Evolutionary conservation across 495 filamentous ascomycete species (phyloP).

Genomic region (Xylaria nigripes): DNA sequence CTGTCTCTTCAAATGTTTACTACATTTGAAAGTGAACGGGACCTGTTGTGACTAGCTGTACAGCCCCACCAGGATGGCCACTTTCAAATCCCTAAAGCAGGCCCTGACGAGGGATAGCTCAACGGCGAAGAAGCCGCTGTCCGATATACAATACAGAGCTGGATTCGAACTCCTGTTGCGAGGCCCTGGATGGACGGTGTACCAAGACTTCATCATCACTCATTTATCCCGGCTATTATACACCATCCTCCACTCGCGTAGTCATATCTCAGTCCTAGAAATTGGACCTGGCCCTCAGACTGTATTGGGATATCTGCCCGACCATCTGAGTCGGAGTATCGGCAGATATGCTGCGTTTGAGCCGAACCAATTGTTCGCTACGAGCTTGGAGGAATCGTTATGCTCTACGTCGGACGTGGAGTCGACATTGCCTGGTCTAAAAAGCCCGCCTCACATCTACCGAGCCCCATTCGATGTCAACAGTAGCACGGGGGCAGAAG

Average conservation of each 20-base stretch:
- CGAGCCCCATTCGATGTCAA: slow-evolving; percentile 37
- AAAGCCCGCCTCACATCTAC: slow-evolving; percentile 36
- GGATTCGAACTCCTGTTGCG: slow-evolving; percentile 44
- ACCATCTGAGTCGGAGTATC: slow-evolving; percentile 38
- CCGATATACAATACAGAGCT: slow-evolving; percentile 45
- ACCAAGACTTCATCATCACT: slow-evolving; percentile 52
- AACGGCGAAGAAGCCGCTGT: slow-evolving; percentile 35
- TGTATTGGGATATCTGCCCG: slow-evolving; percentile 46
- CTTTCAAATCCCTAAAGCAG: slow-evolving; percentile 41
- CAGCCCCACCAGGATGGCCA: slow-evolving; percentile 44
- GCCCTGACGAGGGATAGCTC: slow-evolving; percentile 36
- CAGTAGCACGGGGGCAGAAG: slow-evolving; percentile 14
- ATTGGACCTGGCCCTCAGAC: slow-evolving; percentile 54
- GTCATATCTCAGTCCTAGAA: slow-evolving; percentile 48
- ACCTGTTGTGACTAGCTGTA: not conserved
- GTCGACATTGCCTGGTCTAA: slow-evolving; percentile 42
- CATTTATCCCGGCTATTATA: slow-evolving; percentile 43
- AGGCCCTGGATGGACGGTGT: slow-evolving; percentile 38
- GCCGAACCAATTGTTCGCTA: slow-evolving; percentile 45
- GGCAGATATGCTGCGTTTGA: slow-evolving; percentile 48
- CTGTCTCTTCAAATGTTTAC: not conserved
- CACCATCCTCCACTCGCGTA: slow-evolving; percentile 41
- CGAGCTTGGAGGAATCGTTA: slow-evolving; percentile 43
- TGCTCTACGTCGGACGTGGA: slow-evolving; percentile 24
- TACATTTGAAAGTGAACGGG: not conserved